These are phyloP conservation scores for Cercophora scortea DNA, from an alignment of 495 filamentous ascomycete species.

Conservation along the genomic window DNA sequence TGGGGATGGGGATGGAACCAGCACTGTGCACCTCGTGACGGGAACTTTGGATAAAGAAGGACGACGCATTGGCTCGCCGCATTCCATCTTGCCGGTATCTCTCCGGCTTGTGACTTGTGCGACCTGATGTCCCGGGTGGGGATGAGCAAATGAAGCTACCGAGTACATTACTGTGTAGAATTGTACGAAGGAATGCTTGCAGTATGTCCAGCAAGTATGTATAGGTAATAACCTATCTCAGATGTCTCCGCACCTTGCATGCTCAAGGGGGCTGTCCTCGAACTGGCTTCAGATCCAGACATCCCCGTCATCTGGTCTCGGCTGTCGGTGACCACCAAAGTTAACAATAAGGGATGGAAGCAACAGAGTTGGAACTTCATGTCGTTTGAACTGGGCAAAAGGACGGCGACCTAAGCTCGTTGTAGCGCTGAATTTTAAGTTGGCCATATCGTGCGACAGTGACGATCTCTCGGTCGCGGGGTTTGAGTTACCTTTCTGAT, in stretches of 20 bases:
- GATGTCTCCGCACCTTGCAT: too few species aligned
- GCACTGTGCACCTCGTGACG: background rate
- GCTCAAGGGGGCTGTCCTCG: background rate
- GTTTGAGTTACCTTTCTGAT: background rate
- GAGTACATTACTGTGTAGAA: too few species aligned
- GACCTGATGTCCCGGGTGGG: background rate
- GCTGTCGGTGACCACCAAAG: background rate
- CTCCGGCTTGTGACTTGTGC: background rate
- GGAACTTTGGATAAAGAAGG: background rate
- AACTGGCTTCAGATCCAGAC: slow-evolving; percentile 2
- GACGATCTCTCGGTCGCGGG: background rate
- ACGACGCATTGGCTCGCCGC: background rate
- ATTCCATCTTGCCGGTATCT: slow-evolving; percentile 4
- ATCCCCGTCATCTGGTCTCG: slow-evolving; percentile 2
- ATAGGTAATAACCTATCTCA: too few species aligned
- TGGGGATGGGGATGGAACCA: background rate
- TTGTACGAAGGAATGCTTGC: background rate
- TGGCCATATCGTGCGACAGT: background rate
- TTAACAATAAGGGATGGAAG: background rate
- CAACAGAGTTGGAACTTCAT: background rate
- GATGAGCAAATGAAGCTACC: background rate
- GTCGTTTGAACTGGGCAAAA: background rate
- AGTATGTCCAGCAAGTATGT: background rate
- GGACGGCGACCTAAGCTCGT: background rate
- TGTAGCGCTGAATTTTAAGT: background rate